A percentile compares a stretch with the other conserved stretches of the same genome.
Evolutionary conservation across 768 basidiomycete genomes (phyloP).

Genomic region (Boletus eberwhitei): DNA sequence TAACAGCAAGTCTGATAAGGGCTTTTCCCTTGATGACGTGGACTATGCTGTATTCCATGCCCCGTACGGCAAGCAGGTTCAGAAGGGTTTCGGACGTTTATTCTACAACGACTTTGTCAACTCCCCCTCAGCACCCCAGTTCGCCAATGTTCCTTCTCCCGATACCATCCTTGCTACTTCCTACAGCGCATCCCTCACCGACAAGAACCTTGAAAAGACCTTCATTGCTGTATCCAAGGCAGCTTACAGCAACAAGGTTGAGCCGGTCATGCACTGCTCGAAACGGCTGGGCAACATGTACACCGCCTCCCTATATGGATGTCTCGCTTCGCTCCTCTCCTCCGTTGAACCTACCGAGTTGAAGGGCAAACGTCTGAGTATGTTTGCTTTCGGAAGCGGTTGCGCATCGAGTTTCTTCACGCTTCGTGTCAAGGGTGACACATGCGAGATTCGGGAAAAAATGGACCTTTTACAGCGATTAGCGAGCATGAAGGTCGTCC

Average conservation of each 20-base stretch:
- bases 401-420: slow-evolving; percentile 95
- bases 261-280: slow-evolving; percentile 82
- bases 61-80: slow-evolving; percentile 98
- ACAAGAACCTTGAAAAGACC: slow-evolving; percentile 94
- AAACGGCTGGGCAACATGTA: slow-evolving; percentile 97
- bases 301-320: slow-evolving; percentile 93
- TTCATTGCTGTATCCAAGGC: slow-evolving; percentile 80
- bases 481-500: slow-evolving; percentile 83
- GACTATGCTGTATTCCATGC: slow-evolving; percentile 97
- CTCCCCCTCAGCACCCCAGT: slow-evolving; percentile 65
- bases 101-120: slow-evolving; percentile 90
- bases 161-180: slow-evolving; percentile 66
- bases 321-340: slow-evolving; percentile 83
- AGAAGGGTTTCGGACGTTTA: slow-evolving; percentile 93
- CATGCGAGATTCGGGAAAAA: slow-evolving; percentile 73
- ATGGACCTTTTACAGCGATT: slow-evolving; percentile 78
- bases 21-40: slow-evolving; percentile 75
- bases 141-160: slow-evolving; percentile 66
- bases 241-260: slow-evolving; percentile 70
- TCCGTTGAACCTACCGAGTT: slow-evolving; percentile 67
- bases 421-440: slow-evolving; percentile 83
- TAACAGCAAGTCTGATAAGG: slow-evolving; percentile 30
- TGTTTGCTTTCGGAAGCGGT: slow-evolving; percentile 97
- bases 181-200: slow-evolving; percentile 74
- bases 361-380: slow-evolving; percentile 77